A percentile compares a stretch with the other conserved stretches of the same genome.
Evolutionary conservation across 768 basidiomycete species (phyloP).

Genomic region (Tephrocybe sp.): DNA sequence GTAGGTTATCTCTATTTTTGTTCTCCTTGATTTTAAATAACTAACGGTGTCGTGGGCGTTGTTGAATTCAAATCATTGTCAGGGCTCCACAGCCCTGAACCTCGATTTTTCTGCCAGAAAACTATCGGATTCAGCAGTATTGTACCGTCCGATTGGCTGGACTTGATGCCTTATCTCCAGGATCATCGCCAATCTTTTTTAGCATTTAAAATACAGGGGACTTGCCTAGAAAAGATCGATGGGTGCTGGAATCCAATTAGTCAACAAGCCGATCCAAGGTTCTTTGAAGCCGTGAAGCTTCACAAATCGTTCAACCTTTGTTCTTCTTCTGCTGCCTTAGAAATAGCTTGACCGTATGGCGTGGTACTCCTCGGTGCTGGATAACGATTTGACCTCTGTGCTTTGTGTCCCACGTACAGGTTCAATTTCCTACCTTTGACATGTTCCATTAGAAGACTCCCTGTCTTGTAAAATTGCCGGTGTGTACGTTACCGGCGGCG

Average conservation of each 20-base stretch:
- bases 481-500: conserved; percentile 11
- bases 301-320: background rate
- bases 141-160: background rate
- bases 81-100: conserved; percentile 2
- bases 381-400: too few species aligned
- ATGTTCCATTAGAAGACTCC: too few species aligned
- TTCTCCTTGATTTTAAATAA: background rate
- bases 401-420: too few species aligned
- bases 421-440: too few species aligned
- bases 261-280: conserved; percentile 9
- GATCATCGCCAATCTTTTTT: conserved; percentile 4
- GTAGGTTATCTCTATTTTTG: conserved; percentile 8
- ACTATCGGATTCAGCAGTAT: background rate
- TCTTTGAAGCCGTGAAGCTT: conserved; percentile 9
- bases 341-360: background rate
- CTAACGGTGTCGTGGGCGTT: background rate
- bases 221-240: conserved; percentile 3
- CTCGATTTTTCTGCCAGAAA: background rate
- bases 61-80: background rate
- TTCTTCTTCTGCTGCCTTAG: background rate
- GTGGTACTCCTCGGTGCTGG: too few species aligned
- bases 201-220: conserved; percentile 14
- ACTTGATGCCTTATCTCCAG: background rate
- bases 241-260: conserved; percentile 1
- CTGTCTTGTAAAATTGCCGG: too few species aligned